Conservation (phyloP, 148 eudicot species). For the Spergularia bocconei region DNA sequence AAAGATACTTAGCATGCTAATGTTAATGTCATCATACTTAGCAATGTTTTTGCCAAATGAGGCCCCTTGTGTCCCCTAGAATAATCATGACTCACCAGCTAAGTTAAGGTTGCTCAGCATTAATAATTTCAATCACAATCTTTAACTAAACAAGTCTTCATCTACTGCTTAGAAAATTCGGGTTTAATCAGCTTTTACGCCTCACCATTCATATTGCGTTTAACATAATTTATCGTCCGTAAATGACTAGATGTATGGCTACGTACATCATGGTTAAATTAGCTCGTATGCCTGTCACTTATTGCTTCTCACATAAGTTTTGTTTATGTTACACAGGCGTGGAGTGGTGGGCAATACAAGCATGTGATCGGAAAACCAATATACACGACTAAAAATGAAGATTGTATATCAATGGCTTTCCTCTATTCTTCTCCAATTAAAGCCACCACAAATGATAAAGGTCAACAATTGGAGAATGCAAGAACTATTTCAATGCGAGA, state of each 20-base stretch:
- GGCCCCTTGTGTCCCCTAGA: slow-evolving; percentile 8
- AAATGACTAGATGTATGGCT: no score
- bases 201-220: no score
- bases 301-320: no score
- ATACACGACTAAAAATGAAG: slow-evolving; percentile 36
- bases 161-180: no score
- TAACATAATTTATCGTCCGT: no score
- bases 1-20: background rate
- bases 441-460: background rate
- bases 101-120: no score
- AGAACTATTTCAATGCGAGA: slow-evolving; percentile 46
- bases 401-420: slow-evolving; percentile 61
- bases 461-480: slow-evolving; percentile 18
- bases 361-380: slow-evolving; percentile 81
- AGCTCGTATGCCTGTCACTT: no score
- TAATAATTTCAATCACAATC: no score
- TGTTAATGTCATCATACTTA: slow-evolving; percentile 9
- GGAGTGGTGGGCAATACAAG: slow-evolving; percentile 66
- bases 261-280: no score
- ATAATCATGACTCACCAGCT: slow-evolving; percentile 1
- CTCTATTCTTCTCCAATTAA: slow-evolving; percentile 40
- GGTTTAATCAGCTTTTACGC: no score
- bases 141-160: no score
- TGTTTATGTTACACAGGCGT: slow-evolving; percentile 29
- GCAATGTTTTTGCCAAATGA: background rate